Percentiles rank a stretch among this genome's conserved stretches.
These are phyloP conservation scores for Blumeria graminis DNA, from an alignment of 2,329 filamentous ascomycete species.

Conservation along the genomic window DNA sequence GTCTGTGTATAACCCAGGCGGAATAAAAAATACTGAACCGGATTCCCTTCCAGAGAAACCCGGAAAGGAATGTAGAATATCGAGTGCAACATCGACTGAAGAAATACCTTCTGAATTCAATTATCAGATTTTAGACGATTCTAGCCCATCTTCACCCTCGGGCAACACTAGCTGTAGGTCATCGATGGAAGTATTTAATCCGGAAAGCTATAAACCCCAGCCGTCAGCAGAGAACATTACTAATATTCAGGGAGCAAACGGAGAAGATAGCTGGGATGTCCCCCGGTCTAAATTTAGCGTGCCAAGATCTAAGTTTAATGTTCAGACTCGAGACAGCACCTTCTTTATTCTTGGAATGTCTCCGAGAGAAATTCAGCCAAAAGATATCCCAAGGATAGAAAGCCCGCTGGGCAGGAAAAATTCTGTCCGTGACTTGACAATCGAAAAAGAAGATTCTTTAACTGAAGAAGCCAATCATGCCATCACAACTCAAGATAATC, in stretches of 20 bases:
- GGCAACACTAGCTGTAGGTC: neutral
- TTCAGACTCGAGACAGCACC: neutral
- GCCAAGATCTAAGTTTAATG: slow-evolving; percentile 5
- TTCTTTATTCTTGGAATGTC: neutral
- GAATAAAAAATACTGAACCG: neutral
- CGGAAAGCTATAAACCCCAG: neutral
- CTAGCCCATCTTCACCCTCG: no score
- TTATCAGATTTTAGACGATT: no score
- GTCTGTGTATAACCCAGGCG: neutral
- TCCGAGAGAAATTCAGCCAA: neutral
- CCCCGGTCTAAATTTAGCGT: slow-evolving; percentile 12
- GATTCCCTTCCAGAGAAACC: neutral
- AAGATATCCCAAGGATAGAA: neutral
- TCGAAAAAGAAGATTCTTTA: no score
- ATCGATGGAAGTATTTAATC: neutral
- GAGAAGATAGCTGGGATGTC: slow-evolving; percentile 7
- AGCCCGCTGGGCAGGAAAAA: no score
- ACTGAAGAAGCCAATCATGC: slow-evolving; percentile 20
- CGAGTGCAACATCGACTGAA: no score
- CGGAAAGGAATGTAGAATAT: no score
- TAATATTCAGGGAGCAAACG: neutral
- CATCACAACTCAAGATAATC: slow-evolving; percentile 12
- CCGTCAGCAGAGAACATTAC: neutral
- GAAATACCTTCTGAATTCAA: no score
- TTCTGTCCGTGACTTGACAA: no score